Evolutionary conservation across 768 basidiomycete genomes (phyloP).

Genomic region (Psilocybe subaeruginosa): DNA sequence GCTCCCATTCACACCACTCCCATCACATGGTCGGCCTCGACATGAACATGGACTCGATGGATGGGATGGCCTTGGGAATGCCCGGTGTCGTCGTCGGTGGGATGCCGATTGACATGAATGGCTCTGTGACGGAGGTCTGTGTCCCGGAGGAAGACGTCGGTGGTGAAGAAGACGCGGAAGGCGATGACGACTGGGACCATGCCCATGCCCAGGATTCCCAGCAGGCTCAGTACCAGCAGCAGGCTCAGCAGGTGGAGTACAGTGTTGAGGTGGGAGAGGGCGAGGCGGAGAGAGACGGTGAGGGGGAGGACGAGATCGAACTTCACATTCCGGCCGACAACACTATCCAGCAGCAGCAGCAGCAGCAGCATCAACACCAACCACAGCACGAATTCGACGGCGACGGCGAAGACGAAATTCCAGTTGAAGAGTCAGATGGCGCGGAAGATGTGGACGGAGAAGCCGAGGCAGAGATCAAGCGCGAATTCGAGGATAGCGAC

Average conservation of each 20-base stretch:
- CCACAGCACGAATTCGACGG: slow-evolving; percentile 9
- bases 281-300: slow-evolving; percentile 17
- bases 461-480: slow-evolving; percentile 10
- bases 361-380: slow-evolving; percentile 7
- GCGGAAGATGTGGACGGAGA: slow-evolving; percentile 22
- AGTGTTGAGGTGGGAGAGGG: slow-evolving; percentile 11
- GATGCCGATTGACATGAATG: slow-evolving; percentile 12
- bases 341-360: slow-evolving; percentile 7
- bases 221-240: slow-evolving; percentile 12
- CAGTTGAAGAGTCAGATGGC: slow-evolving; percentile 3
- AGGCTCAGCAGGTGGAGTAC: slow-evolving; percentile 16
- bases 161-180: slow-evolving; percentile 31
- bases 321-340: neutral
- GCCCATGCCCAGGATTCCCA: slow-evolving; percentile 10
- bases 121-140: slow-evolving; percentile 9
- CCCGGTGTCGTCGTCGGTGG: slow-evolving; percentile 17
- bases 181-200: slow-evolving; percentile 28
- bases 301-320: slow-evolving; percentile 3
- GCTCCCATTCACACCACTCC: neutral
- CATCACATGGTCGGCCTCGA: slow-evolving; percentile 20
- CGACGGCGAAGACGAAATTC: slow-evolving; percentile 17
- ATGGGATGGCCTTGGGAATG: slow-evolving; percentile 16
- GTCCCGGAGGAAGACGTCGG: slow-evolving; percentile 21
- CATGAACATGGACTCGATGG: slow-evolving; percentile 23
- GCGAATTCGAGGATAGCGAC: slow-evolving; percentile 14